Percentiles rank a stretch among this genome's conserved stretches.
Evolutionary conservation across 2,329 filamentous ascomycete species (phyloP).

Genomic region (Penicillium hordei): DNA sequence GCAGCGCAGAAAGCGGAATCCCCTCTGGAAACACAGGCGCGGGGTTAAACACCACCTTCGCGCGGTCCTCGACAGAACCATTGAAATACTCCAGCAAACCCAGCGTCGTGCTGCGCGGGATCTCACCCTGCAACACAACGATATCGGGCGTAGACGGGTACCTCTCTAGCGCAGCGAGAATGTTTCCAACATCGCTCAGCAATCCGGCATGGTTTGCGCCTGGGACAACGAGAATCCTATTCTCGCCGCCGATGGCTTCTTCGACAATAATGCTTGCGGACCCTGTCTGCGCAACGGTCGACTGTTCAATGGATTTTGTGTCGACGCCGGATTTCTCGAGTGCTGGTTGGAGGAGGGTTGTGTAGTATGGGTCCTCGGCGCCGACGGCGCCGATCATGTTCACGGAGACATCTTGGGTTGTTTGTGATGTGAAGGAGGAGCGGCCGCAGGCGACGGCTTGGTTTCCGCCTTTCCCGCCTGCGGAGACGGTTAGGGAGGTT

Average conservation of each 20-base stretch:
- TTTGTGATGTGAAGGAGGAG: slow-evolving; percentile 16
- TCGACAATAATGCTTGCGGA: slow-evolving; percentile 71
- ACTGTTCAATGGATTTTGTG: slow-evolving; percentile 52
- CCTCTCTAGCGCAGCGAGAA: slow-evolving; percentile 21
- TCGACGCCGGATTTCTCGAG: slow-evolving; percentile 61
- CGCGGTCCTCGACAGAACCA: neutral
- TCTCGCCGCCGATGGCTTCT: slow-evolving; percentile 60
- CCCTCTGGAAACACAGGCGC: slow-evolving; percentile 72
- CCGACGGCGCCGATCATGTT: slow-evolving; percentile 71
- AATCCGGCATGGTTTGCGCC: slow-evolving; percentile 60
- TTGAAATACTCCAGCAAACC: slow-evolving; percentile 21
- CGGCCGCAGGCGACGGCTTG: slow-evolving; percentile 25
- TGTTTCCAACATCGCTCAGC: slow-evolving; percentile 28
- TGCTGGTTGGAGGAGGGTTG: slow-evolving; percentile 53
- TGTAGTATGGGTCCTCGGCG: slow-evolving; percentile 57
- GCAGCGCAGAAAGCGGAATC: slow-evolving; percentile 50
- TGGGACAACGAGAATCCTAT: slow-evolving; percentile 68
- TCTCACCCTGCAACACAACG: slow-evolving; percentile 24
- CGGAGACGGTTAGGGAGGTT: slow-evolving; percentile 67
- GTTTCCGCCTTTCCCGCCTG: slow-evolving; percentile 26
- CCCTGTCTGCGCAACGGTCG: slow-evolving; percentile 39
- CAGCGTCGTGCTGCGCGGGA: slow-evolving; percentile 21
- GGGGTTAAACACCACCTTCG: slow-evolving; percentile 71
- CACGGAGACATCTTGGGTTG: slow-evolving; percentile 50
- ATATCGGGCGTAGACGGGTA: slow-evolving; percentile 2